Evolutionary conservation across 208 protist species (phyloP).

Genomic region (Borovskyia barvae): DNA sequence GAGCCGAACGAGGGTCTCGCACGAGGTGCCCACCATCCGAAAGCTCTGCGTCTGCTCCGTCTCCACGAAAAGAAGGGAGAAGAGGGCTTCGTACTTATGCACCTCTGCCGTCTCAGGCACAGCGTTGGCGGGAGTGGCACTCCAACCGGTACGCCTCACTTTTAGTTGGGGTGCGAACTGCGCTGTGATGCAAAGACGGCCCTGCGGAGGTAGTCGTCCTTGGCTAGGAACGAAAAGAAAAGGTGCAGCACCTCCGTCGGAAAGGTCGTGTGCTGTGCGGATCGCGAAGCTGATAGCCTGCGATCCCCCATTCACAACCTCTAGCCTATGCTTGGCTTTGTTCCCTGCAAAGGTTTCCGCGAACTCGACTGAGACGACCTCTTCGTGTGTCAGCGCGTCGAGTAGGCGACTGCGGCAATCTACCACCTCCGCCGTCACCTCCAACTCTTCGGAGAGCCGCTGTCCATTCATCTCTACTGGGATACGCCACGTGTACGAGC

Average conservation of each 20-base stretch:
- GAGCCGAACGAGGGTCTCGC: slow-evolving; percentile 64
- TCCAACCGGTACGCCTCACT: slow-evolving; percentile 62
- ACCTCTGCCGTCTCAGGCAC: slow-evolving; percentile 14
- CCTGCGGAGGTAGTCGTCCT: slow-evolving; percentile 64
- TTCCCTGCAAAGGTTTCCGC: slow-evolving; percentile 68
- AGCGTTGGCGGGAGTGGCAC: not conserved
- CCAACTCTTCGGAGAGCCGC: slow-evolving; percentile 25
- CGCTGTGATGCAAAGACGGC: slow-evolving; percentile 40
- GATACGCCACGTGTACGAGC: slow-evolving; percentile 42
- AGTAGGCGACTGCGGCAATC: slow-evolving; percentile 73
- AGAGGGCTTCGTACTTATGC: slow-evolving; percentile 63
- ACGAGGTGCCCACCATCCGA: slow-evolving; percentile 63
- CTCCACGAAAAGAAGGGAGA: slow-evolving; percentile 82
- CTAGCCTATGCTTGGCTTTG: slow-evolving; percentile 36
- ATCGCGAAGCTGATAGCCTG: slow-evolving; percentile 84
- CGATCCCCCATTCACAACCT: slow-evolving; percentile 72
- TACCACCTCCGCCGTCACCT: slow-evolving; percentile 63
- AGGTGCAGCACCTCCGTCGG: slow-evolving; percentile 44
- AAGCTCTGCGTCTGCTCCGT: slow-evolving; percentile 83
- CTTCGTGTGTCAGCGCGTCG: slow-evolving; percentile 47
- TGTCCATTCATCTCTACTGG: slow-evolving; percentile 47
- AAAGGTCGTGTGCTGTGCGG: slow-evolving; percentile 48
- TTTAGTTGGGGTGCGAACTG: slow-evolving; percentile 68
- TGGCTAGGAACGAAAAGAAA: slow-evolving; percentile 74
- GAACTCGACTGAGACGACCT: slow-evolving; percentile 65